Percentiles rank a stretch among this genome's conserved stretches.
These are phyloP conservation scores for Sporodiniella umbellata DNA, from an alignment of 371 early-diverging fungal species.

Conservation along the genomic window DNA sequence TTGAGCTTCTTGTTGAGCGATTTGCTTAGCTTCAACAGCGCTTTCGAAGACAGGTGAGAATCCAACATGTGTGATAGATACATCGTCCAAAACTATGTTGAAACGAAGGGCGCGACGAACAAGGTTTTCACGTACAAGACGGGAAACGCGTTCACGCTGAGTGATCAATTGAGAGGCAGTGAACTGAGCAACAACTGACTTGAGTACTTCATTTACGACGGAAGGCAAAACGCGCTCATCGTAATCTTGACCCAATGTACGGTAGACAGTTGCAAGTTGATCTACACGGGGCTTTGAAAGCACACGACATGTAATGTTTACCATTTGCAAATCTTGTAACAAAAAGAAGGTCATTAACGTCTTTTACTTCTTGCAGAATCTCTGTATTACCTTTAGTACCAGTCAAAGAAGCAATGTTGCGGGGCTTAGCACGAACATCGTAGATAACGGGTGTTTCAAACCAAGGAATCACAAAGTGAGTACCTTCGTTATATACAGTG, in stretches of 20 bases:
- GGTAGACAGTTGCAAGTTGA: slow-evolving; percentile 81
- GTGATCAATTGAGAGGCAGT: slow-evolving; percentile 98
- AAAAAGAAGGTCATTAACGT: background rate
- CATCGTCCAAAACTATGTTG: slow-evolving; percentile 95
- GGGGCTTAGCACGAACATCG: slow-evolving; percentile 97
- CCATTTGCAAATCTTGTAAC: slow-evolving; percentile 98
- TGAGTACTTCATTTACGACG: slow-evolving; percentile 98
- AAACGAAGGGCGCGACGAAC: slow-evolving; percentile 83
- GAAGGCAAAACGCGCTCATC: slow-evolving; percentile 98
- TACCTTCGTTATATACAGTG: slow-evolving; percentile 90
- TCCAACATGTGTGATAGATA: slow-evolving; percentile 95
- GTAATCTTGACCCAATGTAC: slow-evolving; percentile 91
- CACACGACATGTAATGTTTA: slow-evolving; percentile 97
- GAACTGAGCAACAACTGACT: slow-evolving; percentile 98
- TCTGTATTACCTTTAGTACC: slow-evolving; percentile 87
- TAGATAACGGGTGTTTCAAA: slow-evolving; percentile 94
- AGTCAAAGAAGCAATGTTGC: slow-evolving; percentile 96
- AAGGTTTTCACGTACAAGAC: slow-evolving; percentile 88
- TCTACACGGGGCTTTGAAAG: slow-evolving; percentile 85
- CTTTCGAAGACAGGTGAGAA: slow-evolving; percentile 95
- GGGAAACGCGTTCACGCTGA: slow-evolving; percentile 92
- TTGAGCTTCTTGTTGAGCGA: slow-evolving; percentile 99
- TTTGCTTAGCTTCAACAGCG: slow-evolving; percentile 98
- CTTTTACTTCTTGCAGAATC: background rate
- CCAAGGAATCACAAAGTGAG: slow-evolving; percentile 96